phyloP scores from a whole-genome alignment of 2,329 filamentous ascomycete genomes.

The Apiospora koreana region DNA sequence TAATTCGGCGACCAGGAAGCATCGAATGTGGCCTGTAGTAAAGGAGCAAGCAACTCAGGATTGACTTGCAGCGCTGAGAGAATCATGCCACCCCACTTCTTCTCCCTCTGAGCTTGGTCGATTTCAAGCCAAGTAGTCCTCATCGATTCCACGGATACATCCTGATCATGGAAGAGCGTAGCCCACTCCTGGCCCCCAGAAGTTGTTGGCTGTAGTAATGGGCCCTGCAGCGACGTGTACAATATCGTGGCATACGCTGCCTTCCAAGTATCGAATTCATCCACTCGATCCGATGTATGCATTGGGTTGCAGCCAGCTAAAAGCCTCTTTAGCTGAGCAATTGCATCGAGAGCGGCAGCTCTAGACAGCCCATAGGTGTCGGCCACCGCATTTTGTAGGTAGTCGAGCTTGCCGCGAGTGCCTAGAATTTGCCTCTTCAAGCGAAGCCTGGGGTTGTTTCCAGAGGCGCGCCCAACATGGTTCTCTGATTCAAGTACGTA shows the following conservation, averaged over 20 bases:
- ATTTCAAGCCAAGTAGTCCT: constrained; percentile 27
- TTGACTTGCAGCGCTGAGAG: constrained; percentile 22
- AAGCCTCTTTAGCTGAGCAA: constrained; percentile 28
- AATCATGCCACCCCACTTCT: constrained; percentile 28
- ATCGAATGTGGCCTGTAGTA: constrained; percentile 29
- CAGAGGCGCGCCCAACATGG: background rate
- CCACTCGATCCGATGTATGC: constrained; percentile 21
- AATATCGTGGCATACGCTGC: constrained; percentile 16
- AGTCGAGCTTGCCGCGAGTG: background rate
- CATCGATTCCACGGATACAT: constrained; percentile 17
- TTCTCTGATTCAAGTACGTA: background rate
- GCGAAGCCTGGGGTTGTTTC: background rate
- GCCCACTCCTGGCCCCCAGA: background rate
- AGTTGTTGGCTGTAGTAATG: background rate
- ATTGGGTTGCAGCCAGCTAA: constrained; percentile 17
- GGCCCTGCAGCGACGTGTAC: constrained; percentile 10
- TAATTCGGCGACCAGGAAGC: constrained; percentile 30
- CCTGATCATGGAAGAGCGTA: background rate
- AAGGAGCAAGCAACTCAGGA: constrained; percentile 19
- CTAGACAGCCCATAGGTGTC: constrained; percentile 22
- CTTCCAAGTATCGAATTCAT: constrained; percentile 31
- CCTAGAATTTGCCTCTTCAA: constrained; percentile 11
- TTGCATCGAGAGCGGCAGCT: constrained; percentile 25
- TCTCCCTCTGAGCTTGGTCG: constrained; percentile 21
- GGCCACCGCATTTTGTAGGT: constrained; percentile 20